Conservation (phyloP, 164 flowering plant genomes). For the Chimonanthus salicifolius region DNA sequence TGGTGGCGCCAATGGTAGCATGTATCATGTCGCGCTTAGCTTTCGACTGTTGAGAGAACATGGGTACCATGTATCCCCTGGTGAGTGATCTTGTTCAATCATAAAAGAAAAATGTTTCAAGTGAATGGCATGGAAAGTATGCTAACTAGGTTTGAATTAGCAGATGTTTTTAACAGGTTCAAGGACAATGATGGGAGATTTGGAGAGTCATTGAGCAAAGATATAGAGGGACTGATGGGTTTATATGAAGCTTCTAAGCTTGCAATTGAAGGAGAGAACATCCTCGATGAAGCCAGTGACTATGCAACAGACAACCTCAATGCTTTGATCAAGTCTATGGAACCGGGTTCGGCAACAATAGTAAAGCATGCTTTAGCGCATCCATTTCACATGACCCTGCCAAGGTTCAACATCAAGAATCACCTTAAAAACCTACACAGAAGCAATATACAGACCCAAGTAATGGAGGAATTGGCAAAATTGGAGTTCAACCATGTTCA, state of each 20-base stretch:
- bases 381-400: conserved; percentile 15
- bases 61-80: conserved; percentile 3
- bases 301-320: conserved; percentile 14
- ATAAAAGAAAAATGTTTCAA: too few relatives aligned
- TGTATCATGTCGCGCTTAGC: conserved; percentile 2
- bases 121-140: not conserved
- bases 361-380: conserved; percentile 10
- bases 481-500: conserved; percentile 17
- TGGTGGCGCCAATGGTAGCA: not conserved
- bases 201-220: conserved; percentile 3
- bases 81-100: not conserved
- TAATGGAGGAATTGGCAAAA: conserved; percentile 16
- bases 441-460: not conserved
- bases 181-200: conserved; percentile 26
- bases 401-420: conserved; percentile 12
- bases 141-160: not conserved
- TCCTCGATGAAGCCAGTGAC: conserved; percentile 21
- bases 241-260: conserved; percentile 26
- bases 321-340: not conserved
- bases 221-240: conserved; percentile 20
- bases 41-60: conserved; percentile 5
- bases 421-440: not conserved
- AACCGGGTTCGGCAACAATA: not conserved
- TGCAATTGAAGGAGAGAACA: conserved; percentile 16
- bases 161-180: conserved; percentile 30